Conservation (phyloP, 139 green algal species). For the Chlamydomonas eustigma region DNA sequence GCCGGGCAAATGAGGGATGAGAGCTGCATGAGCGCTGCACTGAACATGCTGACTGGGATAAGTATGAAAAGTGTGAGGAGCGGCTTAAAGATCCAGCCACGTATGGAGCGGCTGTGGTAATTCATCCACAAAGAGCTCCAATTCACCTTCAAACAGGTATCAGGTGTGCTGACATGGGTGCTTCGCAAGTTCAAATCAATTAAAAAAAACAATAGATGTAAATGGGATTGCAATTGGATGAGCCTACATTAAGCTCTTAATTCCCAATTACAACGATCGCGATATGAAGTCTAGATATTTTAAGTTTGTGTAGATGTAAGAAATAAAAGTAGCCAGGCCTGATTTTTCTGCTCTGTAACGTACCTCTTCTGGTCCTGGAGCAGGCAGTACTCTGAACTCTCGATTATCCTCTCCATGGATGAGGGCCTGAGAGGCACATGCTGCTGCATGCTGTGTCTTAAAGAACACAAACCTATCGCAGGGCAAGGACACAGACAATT, state of each 20-base stretch:
- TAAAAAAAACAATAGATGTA: no score
- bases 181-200: no score
- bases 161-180: no score
- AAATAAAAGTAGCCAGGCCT: no score
- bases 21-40: constrained; percentile 33
- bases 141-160: constrained; percentile 14
- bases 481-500: background rate
- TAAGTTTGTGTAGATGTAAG: no score
- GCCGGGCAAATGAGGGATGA: constrained; percentile 14
- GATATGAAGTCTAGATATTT: no score
- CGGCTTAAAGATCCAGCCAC: constrained; percentile 33
- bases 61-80: constrained; percentile 47
- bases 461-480: constrained; percentile 44
- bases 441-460: constrained; percentile 36
- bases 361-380: constrained; percentile 65
- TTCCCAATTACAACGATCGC: no score
- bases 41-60: constrained; percentile 55
- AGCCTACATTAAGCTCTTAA: no score
- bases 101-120: constrained; percentile 44
- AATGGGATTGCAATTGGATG: no score
- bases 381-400: constrained; percentile 46
- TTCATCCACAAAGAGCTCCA: constrained; percentile 32
- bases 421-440: constrained; percentile 24
- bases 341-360: background rate
- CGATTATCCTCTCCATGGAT: constrained; percentile 47